Base-by-base conservation (phyloP, 139 green algal genomes). In the Eudorina sp. region DNA sequence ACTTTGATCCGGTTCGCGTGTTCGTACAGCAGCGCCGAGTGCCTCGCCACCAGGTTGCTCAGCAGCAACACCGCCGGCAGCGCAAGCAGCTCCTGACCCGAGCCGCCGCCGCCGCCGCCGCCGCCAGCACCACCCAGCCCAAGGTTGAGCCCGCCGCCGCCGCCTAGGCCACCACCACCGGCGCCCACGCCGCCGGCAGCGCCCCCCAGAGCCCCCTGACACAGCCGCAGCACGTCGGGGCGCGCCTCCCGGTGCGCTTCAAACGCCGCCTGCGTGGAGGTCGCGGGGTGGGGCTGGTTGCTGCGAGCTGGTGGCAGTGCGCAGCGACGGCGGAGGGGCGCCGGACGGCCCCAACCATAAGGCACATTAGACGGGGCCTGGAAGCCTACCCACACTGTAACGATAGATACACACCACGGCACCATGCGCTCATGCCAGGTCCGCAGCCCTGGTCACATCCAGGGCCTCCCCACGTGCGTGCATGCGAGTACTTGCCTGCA, bases 221-320 rank as follows among this genome's bases (percentile, higher is more conserved):
- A 88, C 0, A 88, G 41, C 29, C 76, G 77, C 27, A 92, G 89
- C 58, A 92, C 84, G 34, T 85, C 69, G 58, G 53, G 48, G 4
- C 84, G 55, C 21, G 84, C 58, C 69, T 92, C 84, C 23, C 55
- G 43, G 60, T 92, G 89, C 6, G 55, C 8, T 58, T 88, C 69
- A 64, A 92, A 92, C 4, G 88, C 77, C 27, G 77, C 84, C 70
- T 86, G 55, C 3, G 29, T 16, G 48, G 13, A 16, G 51, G 51
- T 58, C 13, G 51, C 51, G 51, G 51, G 51, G 13, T 58, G 51
- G 51, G 51, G 13, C 16, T 13, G 51, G 51, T 58, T 58, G 51
- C n/a, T n/a, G n/a, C n/a, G n/a, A n/a, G n/a, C n/a, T n/a, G n/a
- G n/a, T n/a, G n/a, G n/a, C n/a, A n/a, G n/a, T n/a, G n/a, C n/a